A percentile compares a stretch with the other conserved stretches of the same genome.
phyloP scores from a whole-genome alignment of 257 asterid genomes.

The Solanum paucissectum region DNA sequence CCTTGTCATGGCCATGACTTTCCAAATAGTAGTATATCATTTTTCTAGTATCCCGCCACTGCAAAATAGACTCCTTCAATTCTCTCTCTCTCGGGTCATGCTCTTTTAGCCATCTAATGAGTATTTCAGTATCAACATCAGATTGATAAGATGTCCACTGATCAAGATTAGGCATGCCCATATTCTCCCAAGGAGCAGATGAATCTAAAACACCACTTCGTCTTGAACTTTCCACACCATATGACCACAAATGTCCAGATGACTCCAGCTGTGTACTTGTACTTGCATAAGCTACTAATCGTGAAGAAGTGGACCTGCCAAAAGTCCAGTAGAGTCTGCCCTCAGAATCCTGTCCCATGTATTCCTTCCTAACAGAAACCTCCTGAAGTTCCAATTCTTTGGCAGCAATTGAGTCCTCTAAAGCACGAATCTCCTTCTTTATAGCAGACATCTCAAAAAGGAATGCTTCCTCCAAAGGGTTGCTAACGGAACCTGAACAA shows the following conservation, averaged over 20 bases:
- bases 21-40: conserved; percentile 26
- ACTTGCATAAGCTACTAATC: conserved; percentile 54
- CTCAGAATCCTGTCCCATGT: conserved; percentile 75
- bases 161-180: conserved; percentile 37
- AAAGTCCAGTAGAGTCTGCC: conserved; percentile 82
- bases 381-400: conserved; percentile 50
- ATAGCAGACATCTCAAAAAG: conserved; percentile 27
- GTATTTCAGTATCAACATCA: conserved; percentile 48
- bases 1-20: conserved; percentile 25
- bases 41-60: conserved; percentile 37
- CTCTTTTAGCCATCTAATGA: conserved; percentile 71
- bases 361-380: conserved; percentile 60
- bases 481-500: conserved; percentile 14
- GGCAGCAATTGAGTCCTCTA: conserved; percentile 50
- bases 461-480: conserved; percentile 24
- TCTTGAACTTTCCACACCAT: conserved; percentile 1
- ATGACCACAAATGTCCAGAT: background rate
- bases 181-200: conserved; percentile 26
- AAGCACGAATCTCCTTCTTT: conserved; percentile 36
- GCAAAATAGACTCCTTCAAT: conserved; percentile 58
- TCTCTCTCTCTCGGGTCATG: conserved; percentile 60
- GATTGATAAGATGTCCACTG: conserved; percentile 69
- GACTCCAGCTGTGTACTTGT: conserved; percentile 23
- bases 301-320: conserved; percentile 34
- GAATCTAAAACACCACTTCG: conserved; percentile 4